Percentiles rank a stretch among this genome's conserved stretches.
Conservation (phyloP, 2,329 filamentous ascomycete genomes). For the Canariomyces notabilis region DNA sequence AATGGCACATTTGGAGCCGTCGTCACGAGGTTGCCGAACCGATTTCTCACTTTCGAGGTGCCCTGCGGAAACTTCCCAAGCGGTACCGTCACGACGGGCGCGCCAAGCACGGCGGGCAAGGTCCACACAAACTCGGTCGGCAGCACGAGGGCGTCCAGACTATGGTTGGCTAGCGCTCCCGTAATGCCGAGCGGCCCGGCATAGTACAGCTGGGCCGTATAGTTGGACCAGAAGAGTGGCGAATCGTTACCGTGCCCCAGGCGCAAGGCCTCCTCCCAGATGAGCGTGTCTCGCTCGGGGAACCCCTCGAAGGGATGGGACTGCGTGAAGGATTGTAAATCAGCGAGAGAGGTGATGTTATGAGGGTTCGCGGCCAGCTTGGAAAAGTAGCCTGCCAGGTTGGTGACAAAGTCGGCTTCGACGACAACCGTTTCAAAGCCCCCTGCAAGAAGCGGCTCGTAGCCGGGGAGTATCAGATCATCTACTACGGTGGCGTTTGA, state of each 20-base stretch:
- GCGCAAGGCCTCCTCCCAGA: constrained; percentile 51
- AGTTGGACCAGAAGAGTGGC: constrained; percentile 53
- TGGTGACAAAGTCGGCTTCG: constrained; percentile 51
- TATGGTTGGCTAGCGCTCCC: constrained; percentile 51
- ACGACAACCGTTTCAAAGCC: constrained; percentile 40
- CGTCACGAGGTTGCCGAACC: constrained; percentile 46
- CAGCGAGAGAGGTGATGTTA: constrained; percentile 45
- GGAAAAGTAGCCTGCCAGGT: constrained; percentile 51
- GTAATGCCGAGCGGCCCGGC: constrained; percentile 54
- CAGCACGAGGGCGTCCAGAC: constrained; percentile 57
- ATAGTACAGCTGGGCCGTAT: constrained; percentile 46
- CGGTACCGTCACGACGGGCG: constrained; percentile 58
- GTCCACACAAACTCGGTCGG: constrained; percentile 46
- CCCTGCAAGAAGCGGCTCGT: constrained; percentile 27
- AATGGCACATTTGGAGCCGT: constrained; percentile 47
- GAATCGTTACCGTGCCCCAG: constrained; percentile 51
- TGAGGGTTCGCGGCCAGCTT: constrained; percentile 54
- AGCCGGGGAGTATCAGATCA: constrained; percentile 50
- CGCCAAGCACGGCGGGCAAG: constrained; percentile 52
- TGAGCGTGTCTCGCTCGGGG: constrained; percentile 49
- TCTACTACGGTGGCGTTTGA: constrained; percentile 52
- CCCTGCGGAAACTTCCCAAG: constrained; percentile 53
- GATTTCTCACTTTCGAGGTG: constrained; percentile 41
- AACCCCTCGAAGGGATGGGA: constrained; percentile 48
- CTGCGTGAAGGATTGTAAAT: constrained; percentile 53